phyloP scores from a whole-genome alignment of 345 rosid genomes.

The Erodium maritimum region DNA sequence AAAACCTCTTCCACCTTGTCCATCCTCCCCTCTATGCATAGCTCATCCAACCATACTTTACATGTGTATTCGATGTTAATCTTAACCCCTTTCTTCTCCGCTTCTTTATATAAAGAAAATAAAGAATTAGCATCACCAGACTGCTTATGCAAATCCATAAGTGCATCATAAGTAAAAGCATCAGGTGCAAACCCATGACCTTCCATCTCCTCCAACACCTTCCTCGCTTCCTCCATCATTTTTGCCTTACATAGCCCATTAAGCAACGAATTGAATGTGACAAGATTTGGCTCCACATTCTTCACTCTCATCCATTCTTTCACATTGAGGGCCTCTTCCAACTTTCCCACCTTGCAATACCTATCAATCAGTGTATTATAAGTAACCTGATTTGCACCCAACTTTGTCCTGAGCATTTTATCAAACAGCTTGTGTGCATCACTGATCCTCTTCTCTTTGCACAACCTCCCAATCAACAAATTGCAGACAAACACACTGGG shows the following conservation, averaged over 20 bases:
- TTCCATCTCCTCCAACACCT: slow-evolving; percentile 52
- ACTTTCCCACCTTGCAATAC: slow-evolving; percentile 48
- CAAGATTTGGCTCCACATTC: slow-evolving; percentile 38
- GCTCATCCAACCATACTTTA: slow-evolving; percentile 44
- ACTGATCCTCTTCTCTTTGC: slow-evolving; percentile 40
- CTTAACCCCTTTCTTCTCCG: slow-evolving; percentile 27
- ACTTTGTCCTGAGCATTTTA: slow-evolving; percentile 36
- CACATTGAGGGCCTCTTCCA: slow-evolving; percentile 31
- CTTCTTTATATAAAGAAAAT: slow-evolving; percentile 34
- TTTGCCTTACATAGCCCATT: slow-evolving; percentile 43
- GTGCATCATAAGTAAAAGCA: slow-evolving; percentile 43
- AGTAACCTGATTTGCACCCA: slow-evolving; percentile 36
- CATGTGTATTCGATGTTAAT: slow-evolving; percentile 37
- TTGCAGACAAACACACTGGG: slow-evolving; percentile 52
- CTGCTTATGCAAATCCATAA: slow-evolving; percentile 43
- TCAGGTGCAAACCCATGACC: slow-evolving; percentile 50
- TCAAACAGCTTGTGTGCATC: slow-evolving; percentile 60
- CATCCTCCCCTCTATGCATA: slow-evolving; percentile 52
- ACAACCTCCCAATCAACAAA: slow-evolving; percentile 44
- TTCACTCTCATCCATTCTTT: slow-evolving; percentile 45
- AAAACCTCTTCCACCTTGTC: slow-evolving; percentile 56
- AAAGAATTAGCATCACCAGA: slow-evolving; percentile 28
- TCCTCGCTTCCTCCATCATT: slow-evolving; percentile 48
- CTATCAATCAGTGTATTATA: slow-evolving; percentile 69
- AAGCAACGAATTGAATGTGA: slow-evolving; percentile 61